phyloP scores from a whole-genome alignment of 2,329 filamentous ascomycete genomes.

The Shiraia sp. region DNA sequence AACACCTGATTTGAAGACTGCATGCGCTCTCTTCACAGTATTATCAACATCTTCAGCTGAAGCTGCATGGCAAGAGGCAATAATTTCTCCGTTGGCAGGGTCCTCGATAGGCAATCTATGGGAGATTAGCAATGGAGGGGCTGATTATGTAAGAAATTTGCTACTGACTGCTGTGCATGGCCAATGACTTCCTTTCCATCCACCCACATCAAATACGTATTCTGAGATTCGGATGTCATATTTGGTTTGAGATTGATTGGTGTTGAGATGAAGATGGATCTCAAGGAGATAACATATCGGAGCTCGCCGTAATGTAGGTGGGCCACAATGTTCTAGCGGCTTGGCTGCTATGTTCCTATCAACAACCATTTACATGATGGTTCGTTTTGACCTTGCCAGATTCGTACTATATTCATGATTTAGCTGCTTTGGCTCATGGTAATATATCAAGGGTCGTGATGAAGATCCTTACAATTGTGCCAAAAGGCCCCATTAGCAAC shows the following conservation, averaged over 20 bases:
- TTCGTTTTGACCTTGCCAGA: no score
- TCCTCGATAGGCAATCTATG: slow-evolving; percentile 58
- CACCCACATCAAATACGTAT: slow-evolving; percentile 46
- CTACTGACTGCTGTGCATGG: slow-evolving; percentile 52
- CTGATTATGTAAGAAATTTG: slow-evolving; percentile 14
- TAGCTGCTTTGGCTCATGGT: no score
- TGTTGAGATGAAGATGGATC: slow-evolving; percentile 19
- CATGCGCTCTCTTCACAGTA: slow-evolving; percentile 49
- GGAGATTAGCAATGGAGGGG: slow-evolving; percentile 11
- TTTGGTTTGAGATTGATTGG: slow-evolving; percentile 2
- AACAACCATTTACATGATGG: no score
- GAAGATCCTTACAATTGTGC: no score
- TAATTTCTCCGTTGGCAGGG: slow-evolving; percentile 57
- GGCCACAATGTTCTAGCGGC: no score
- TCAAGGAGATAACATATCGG: slow-evolving; percentile 17
- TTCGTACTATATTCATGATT: no score
- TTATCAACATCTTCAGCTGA: slow-evolving; percentile 51
- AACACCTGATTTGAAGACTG: slow-evolving; percentile 54
- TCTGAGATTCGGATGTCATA: slow-evolving; percentile 10
- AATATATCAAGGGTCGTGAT: no score
- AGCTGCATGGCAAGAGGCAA: slow-evolving; percentile 57
- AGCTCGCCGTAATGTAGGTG: no score
- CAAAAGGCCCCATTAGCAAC: no score
- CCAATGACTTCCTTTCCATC: slow-evolving; percentile 49
- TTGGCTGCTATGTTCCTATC: no score